Evolutionary conservation across 2,329 filamentous ascomycete genomes (phyloP), one percentile per base, ranked within the genome.

Genomic region (Albophoma yamanashiensis): DNA sequence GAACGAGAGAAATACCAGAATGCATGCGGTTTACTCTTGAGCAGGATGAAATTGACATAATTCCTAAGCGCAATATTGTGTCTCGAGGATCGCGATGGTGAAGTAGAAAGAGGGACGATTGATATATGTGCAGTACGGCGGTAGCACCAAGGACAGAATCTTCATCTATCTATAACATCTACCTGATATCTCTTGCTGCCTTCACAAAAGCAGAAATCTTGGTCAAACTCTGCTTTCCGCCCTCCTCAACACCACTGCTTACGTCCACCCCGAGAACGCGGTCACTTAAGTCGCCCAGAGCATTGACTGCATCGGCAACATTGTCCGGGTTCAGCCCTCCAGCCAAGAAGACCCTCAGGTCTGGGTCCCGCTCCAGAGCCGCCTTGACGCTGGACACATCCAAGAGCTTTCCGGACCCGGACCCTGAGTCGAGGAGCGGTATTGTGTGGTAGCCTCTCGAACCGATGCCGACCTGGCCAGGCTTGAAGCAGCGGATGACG

Each of bases 201-300:
- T 84, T 82, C 47, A 97, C 79, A 74, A 99, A 99, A 4, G 82
- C 84, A 64, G 79, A 78, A 66, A 99, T 97, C 77, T 89, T 95
- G 22, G 85, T 83, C 60, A 93, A 68, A 73, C 87, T 89, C 74
- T 99, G 94, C 70, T 85, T 79, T 2, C 92, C 93, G 66, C 88
- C 83, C 42, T 85, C 86, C 75, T 97, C 94, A 2, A 99, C 92
- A 0, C 95, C 95, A 69, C 91, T 96, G 73, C 92, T 96, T 25
- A 96, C 91, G 77, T 99, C 94, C 4, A 99, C 89, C 2, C 88
- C 92, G 40, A 92, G 77, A 15, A 97, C 83, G 62, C 87, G 84
- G 12, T 78, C 78, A 34, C 79, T 78, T 12, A 84, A 71, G 8
- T 82, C 77, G 0, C 86, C 88, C 20, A 93, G 76, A 17, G 82